Percentiles rank a stretch among this genome's conserved stretches.
phyloP scores from a whole-genome alignment of 2,329 filamentous ascomycete genomes.

The Rugonectria rugulosa region DNA sequence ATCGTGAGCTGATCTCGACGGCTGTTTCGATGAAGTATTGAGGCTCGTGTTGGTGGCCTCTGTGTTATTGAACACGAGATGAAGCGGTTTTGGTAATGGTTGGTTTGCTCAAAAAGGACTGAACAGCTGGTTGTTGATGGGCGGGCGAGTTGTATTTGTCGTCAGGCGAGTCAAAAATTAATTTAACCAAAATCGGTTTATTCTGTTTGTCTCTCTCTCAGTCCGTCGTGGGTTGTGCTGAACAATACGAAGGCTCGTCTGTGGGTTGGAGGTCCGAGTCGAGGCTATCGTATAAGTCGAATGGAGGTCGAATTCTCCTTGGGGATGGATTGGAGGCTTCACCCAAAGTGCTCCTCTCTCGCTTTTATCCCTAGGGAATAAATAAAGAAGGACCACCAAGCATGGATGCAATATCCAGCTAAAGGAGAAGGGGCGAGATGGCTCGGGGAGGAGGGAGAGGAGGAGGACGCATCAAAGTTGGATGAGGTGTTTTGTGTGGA shows the following conservation, averaged over 20 bases:
- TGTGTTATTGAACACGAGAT: background rate
- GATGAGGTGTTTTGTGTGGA: conserved; percentile 6
- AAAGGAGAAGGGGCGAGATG: conserved; percentile 26
- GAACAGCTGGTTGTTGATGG: background rate
- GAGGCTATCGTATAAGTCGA: background rate
- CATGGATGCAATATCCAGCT: conserved; percentile 16
- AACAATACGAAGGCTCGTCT: too few relatives aligned
- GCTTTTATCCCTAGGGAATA: conserved; percentile 13
- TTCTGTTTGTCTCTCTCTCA: too few relatives aligned
- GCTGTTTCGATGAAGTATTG: conserved; percentile 28
- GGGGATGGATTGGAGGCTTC: background rate
- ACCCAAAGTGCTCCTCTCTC: conserved; percentile 9
- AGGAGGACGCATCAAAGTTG: conserved; percentile 33
- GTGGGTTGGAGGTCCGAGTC: background rate
- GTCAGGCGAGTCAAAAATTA: background rate
- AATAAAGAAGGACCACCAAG: conserved; percentile 16
- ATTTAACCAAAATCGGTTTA: too few relatives aligned
- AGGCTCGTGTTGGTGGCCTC: background rate
- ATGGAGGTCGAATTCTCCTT: background rate
- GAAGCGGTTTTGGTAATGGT: too few relatives aligned
- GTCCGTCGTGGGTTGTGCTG: too few relatives aligned
- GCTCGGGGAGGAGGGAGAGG: conserved; percentile 23
- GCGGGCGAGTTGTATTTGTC: background rate
- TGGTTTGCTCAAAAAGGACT: background rate
- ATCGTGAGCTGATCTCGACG: conserved; percentile 24